Evolutionary conservation across 2,329 filamentous ascomycete species (phyloP), one percentile per base, ranked within the genome.

Genomic region (Fusarium sp.): DNA sequence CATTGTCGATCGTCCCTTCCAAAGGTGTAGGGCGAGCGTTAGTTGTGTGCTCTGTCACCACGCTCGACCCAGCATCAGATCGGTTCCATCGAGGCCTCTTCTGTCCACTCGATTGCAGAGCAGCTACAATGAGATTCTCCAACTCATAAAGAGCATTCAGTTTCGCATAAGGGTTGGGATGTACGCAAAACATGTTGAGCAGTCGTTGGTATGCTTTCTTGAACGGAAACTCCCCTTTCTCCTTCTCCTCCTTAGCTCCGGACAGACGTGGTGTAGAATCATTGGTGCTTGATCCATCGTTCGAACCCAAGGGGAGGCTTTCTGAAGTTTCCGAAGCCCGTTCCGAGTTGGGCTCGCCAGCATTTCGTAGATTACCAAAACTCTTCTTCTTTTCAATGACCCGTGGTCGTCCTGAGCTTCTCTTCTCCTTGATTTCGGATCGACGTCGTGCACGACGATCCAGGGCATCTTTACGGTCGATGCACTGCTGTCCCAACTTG

Each of bases 151-250:
- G 83, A 1, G 93, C 91, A 69, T 91, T 91, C 14, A 99, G 86
- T 79, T 99, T 99, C 22, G 89, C 87, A 71, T 92, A 92, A 0
- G 96, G 96, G 75, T 96, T 97, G 0, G 93, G 92, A 70, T 97
- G 93, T 6, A 94, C 92, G 42, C 93, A 94, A 72, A 99, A 97
- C 82, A 94, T 94, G 67, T 89, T 90, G 33, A 98, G 84, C 2
- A 98, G 84, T 14, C 91, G 89, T 69, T 89, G 86, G 76, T 97
- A 98, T 1, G 94, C 92, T 70, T 89, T 88, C 52, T 89, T 89
- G 76, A 95, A 98, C 0, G 93, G 92, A 72, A 97, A 97, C 39
- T 92, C 89, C 3, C 80, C 65, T 4, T 70, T 73, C 9, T 62
- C 67, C 8, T 70, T 73, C 7, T 62, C 65, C 6, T 79, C 77